Base-by-base conservation (phyloP, 495 filamentous ascomycete species). In the Elaphomyces granulatus region DNA sequence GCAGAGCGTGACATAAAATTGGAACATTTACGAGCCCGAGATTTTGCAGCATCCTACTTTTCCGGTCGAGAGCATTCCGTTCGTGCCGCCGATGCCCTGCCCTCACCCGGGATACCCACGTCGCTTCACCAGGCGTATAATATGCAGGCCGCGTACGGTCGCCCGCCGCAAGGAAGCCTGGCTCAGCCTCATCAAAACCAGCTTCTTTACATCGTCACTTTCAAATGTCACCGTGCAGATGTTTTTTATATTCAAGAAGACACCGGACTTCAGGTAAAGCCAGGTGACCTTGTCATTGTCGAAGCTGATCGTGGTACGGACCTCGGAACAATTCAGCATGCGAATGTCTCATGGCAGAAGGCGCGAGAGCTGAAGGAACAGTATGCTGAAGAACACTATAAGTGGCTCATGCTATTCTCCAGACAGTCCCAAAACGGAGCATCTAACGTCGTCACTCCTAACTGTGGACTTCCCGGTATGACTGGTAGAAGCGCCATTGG, bases 361-460 rank as follows among this genome's bases (percentile, higher is more conserved):
- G 90, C 92, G 0, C 86, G 88, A 45, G 78, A 88, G 33, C 60
- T 85, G 46, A 93, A 93, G 55, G 83, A 93, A 40, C 74, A 83
- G 38, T 90, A 83, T 48, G 81, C 80, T 14, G 80, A 94, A 55
- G 86, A 95, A 49, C 90, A 98, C 48, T 94, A 92, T 58, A 82
- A 80, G 48, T 94, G 87, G 80, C 71, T 98, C 21, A 94, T 95
- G 81, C 85, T 94, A 77, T 96, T 94, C 56, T 92, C 86, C 8
- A 79, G 72, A 21, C 74, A 77, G 37, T 64, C 63, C 16, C 67
- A 71, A 41, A 60, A 78, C 45, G 81, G 83, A 44, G 76, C 76
- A 0, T 70, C 74, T 17, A 70, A 66, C 37, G 72, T 71, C 3
- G 53, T 60, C 23, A 58, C 54, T 42, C 39, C 59, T 16, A 48